Conservation (phyloP, 2,329 filamentous ascomycete species). For the Colletotrichum tofieldiae region DNA sequence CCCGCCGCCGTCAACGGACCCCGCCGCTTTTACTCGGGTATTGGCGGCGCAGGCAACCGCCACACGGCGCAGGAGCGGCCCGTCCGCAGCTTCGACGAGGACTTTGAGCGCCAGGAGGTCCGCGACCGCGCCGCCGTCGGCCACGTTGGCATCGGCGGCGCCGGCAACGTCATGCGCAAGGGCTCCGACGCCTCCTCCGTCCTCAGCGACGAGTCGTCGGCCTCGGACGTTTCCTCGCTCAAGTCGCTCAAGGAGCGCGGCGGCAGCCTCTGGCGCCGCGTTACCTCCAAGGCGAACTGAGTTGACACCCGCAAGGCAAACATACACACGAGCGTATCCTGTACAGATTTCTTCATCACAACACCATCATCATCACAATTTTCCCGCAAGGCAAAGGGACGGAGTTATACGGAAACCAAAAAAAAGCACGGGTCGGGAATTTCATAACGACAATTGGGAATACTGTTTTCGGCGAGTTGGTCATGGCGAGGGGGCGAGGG, state of each 20-base stretch:
- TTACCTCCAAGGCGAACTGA: conserved; percentile 51
- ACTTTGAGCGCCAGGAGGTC: conserved; percentile 41
- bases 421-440: conserved; percentile 13
- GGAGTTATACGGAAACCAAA: conserved; percentile 32
- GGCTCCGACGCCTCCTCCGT: conserved; percentile 70
- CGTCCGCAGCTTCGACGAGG: conserved; percentile 45
- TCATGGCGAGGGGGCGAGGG: conserved; percentile 25
- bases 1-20: conserved; percentile 60
- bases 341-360: conserved; percentile 1
- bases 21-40: conserved; percentile 75
- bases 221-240: conserved; percentile 34
- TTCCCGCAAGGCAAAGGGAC: not conserved
- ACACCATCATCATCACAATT: conserved; percentile 6
- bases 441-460: not conserved
- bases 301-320: not conserved
- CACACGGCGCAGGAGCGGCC: conserved; percentile 68
- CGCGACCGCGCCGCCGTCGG: conserved; percentile 44
- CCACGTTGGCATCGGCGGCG: conserved; percentile 53
- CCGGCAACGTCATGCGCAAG: conserved; percentile 77
- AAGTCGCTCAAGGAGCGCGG: conserved; percentile 42
- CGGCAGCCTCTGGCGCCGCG: conserved; percentile 58
- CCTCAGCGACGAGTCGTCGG: conserved; percentile 49
- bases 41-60: conserved; percentile 78
- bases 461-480: not conserved
- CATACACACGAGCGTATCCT: not conserved